Base-by-base conservation (phyloP, 1,284 basidiomycete genomes). In the Rhodotorula mucilaginosa region DNA sequence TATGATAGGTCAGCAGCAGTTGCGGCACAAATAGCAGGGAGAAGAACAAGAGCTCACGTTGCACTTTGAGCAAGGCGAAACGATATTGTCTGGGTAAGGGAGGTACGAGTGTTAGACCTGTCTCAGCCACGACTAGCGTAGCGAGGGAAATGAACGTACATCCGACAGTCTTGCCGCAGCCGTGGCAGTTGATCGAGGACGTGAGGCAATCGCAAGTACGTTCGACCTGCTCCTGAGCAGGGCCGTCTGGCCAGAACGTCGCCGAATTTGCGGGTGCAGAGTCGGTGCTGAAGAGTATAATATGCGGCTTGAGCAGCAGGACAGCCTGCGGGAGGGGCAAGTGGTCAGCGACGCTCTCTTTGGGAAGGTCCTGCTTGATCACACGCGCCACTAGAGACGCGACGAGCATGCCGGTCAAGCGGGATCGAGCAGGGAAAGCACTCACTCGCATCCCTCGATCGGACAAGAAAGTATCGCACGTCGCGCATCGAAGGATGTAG, bases 401-500 rank as follows among this genome's bases (percentile, higher is more conserved):
- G 39, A 44, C 39, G 10, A 44, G 10, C 39, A 44, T 44, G 39
- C 39, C 39, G 39, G 10, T 44, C 2, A 2, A 44, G 39, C 39
- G 39, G 39, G 39, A 29, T 13, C 15, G 54, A 7, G 29, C 26
- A 6, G 46, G 31, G 46, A 59, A 54, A 26, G 12, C 10, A 82
- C 84, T 79, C 76, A 87, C 89, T 85, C 90, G 90, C 91, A 93
- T 92, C 62, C 88, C 91, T 26, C 91, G 86, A 80, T 93, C 91
- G 26, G 90, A 90, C 61, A 92, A 81, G 79, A 93, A 92, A 59
- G 84, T 86, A 49, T 85, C 84, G 79, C 91, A 93, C 26, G 86
- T 84, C 75, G 85, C 87, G 82, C 91, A 93, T 79, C 90, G 88
- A 67, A 93, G 82, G 47, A 90, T 86, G 86, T 90, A 92, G 67